A percentile compares a stretch with the other conserved stretches of the same genome.
Conservation (phyloP, 495 filamentous ascomycete genomes). For the Annulohypoxylon maeteangense region DNA sequence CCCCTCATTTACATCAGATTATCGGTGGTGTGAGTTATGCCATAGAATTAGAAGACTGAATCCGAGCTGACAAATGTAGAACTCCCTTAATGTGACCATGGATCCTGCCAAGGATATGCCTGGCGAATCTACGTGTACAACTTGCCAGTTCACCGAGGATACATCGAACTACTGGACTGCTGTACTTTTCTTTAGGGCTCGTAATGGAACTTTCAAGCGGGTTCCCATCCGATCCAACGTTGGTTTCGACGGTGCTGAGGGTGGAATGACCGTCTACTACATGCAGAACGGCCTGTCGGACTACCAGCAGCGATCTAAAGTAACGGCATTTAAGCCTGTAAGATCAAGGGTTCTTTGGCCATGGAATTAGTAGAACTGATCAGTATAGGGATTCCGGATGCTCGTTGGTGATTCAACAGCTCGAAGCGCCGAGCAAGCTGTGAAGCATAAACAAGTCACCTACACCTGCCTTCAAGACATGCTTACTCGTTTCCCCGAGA, state of each 20-base stretch:
- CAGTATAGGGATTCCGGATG: constrained; percentile 49
- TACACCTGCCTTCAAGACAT: constrained; percentile 45
- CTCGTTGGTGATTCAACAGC: constrained; percentile 43
- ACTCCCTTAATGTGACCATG: constrained; percentile 50
- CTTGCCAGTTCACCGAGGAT: constrained; percentile 49
- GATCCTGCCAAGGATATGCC: constrained; percentile 47
- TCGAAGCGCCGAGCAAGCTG: constrained; percentile 39
- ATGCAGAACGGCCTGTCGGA: constrained; percentile 51
- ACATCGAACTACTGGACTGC: constrained; percentile 57
- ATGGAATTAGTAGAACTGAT: constrained; percentile 1
- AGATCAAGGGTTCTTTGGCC: background rate
- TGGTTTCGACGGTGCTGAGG: constrained; percentile 50
- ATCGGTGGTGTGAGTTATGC: constrained; percentile 44
- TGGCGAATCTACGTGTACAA: constrained; percentile 43
- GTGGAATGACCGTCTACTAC: constrained; percentile 56
- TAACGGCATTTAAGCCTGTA: constrained; percentile 55
- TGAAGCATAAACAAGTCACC: constrained; percentile 45
- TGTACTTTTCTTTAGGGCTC: constrained; percentile 52
- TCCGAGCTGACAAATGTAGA: constrained; percentile 28
- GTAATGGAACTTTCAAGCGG: constrained; percentile 53
- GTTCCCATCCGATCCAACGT: constrained; percentile 51
- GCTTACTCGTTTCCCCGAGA: constrained; percentile 40
- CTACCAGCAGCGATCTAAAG: constrained; percentile 46
- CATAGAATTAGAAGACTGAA: background rate
- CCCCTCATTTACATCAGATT: constrained; percentile 51